These are phyloP conservation scores for Silene latifolia DNA, from an alignment of 148 eudicot species.

Conservation along the genomic window DNA sequence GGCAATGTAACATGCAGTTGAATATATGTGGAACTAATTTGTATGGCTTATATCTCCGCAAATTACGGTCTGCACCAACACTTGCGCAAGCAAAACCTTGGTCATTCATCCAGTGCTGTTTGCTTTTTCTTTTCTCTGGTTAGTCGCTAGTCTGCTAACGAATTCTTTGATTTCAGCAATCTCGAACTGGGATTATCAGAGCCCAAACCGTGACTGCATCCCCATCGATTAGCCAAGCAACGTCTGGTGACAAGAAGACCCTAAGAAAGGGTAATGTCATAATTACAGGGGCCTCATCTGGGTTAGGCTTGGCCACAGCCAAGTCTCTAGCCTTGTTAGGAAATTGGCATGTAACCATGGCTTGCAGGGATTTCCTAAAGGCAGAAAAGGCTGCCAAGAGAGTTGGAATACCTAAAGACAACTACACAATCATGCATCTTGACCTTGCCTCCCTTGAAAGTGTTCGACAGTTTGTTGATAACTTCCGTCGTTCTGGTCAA, in stretches of 20 bases:
- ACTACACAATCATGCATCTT: slow-evolving; percentile 64
- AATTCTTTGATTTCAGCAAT: slow-evolving; percentile 23
- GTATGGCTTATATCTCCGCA: neutral
- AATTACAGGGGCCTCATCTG: slow-evolving; percentile 94
- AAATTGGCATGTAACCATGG: slow-evolving; percentile 88
- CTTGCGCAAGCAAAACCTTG: neutral
- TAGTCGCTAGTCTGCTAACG: neutral
- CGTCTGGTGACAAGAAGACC: slow-evolving; percentile 58
- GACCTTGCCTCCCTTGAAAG: slow-evolving; percentile 62
- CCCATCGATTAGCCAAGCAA: slow-evolving; percentile 42
- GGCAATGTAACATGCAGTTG: neutral
- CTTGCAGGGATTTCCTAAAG: slow-evolving; percentile 85
- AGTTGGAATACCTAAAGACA: slow-evolving; percentile 65
- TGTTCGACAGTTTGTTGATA: slow-evolving; percentile 71
- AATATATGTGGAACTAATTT: neutral
- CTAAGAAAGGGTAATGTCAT: slow-evolving; percentile 75
- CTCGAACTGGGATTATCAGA: slow-evolving; percentile 33
- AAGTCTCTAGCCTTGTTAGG: slow-evolving; percentile 68
- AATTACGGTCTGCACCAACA: neutral
- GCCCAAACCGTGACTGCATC: slow-evolving; percentile 55
- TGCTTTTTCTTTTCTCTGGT: neutral
- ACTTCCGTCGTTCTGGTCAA: slow-evolving; percentile 49
- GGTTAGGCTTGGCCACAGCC: slow-evolving; percentile 88
- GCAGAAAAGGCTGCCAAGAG: slow-evolving; percentile 86
- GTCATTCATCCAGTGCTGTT: neutral